These are phyloP conservation scores for Corynascus novoguineensis DNA, from an alignment of 495 filamentous ascomycete species.

Conservation along the genomic window DNA sequence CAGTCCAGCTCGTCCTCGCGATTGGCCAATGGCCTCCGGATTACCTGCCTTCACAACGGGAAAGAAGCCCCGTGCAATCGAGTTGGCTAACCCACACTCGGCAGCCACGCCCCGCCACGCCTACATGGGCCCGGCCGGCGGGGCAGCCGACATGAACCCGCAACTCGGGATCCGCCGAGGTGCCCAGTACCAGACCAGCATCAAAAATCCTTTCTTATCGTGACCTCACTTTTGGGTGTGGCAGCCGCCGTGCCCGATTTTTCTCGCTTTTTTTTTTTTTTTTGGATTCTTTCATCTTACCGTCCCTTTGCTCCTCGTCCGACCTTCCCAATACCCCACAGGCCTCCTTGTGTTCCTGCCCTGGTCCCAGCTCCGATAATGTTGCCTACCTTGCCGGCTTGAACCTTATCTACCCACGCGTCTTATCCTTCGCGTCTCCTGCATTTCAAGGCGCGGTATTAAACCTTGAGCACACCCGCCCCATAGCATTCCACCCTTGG, in stretches of 20 bases:
- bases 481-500: neutral
- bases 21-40: constrained; percentile 9
- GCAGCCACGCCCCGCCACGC: neutral
- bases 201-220: neutral
- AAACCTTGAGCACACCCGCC: neutral
- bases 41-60: neutral
- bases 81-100: neutral
- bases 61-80: neutral
- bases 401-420: neutral
- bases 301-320: too few species aligned
- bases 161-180: constrained; percentile 1
- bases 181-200: constrained; percentile 9
- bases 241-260: neutral
- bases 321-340: neutral
- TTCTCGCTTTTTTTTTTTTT: neutral
- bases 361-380: neutral
- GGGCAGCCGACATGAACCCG: neutral
- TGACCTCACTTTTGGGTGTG: neutral
- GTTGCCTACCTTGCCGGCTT: neutral
- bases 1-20: neutral
- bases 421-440: neutral
- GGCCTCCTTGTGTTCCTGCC: neutral
- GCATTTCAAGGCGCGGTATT: neutral
- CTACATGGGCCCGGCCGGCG: neutral
- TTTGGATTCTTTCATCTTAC: too few species aligned